These are phyloP conservation scores for Aspergillus alliaceus DNA, from an alignment of 2,329 filamentous ascomycete genomes.

Conservation along the genomic window DNA sequence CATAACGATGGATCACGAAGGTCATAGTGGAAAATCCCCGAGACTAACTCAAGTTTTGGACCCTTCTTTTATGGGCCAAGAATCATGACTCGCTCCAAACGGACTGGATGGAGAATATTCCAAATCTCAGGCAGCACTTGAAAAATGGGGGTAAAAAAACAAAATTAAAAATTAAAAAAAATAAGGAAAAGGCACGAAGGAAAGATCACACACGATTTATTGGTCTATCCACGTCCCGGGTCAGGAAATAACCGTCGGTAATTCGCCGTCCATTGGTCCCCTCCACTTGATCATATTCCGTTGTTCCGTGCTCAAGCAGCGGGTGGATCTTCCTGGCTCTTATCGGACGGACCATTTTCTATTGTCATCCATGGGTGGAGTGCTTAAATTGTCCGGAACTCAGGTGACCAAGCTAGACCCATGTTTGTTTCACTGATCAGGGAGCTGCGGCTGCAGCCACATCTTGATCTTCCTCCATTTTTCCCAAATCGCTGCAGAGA, in stretches of 20 bases:
- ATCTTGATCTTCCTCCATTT: slow-evolving; percentile 20
- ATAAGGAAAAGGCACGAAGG: too few species aligned
- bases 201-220: neutral
- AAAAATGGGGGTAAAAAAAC: neutral
- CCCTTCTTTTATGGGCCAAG: slow-evolving; percentile 3
- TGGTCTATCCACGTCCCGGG: neutral
- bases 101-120: slow-evolving; percentile 9
- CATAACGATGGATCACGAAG: neutral
- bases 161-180: neutral
- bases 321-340: slow-evolving; percentile 13
- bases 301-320: slow-evolving; percentile 7
- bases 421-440: slow-evolving; percentile 17
- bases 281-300: slow-evolving; percentile 7
- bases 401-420: slow-evolving; percentile 17
- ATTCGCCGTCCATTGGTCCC: slow-evolving; percentile 1
- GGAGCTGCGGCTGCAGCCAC: slow-evolving; percentile 28
- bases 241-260: slow-evolving; percentile 8
- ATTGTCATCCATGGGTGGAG: slow-evolving; percentile 3
- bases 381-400: slow-evolving; percentile 18
- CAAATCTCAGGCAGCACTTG: slow-evolving; percentile 1
- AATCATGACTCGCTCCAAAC: slow-evolving; percentile 9
- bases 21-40: slow-evolving; percentile 11
- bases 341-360: slow-evolving; percentile 17
- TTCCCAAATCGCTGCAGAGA: slow-evolving; percentile 9
- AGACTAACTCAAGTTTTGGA: neutral